These are phyloP conservation scores for Salvia miltiorrhiza DNA, from an alignment of 257 asterid species.

Conservation along the genomic window DNA sequence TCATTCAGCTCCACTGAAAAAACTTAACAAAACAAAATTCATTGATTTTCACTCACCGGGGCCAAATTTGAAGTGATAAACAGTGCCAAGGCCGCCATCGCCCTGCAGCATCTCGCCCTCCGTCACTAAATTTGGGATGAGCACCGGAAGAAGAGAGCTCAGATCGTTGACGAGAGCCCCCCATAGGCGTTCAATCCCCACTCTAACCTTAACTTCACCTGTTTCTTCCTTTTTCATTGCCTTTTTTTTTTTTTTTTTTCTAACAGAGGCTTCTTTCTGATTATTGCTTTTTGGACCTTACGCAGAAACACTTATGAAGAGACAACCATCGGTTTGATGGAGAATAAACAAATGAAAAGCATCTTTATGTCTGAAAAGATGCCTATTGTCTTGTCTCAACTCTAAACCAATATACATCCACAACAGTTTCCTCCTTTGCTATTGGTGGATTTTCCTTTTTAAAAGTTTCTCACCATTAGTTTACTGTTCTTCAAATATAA, in stretches of 20 bases:
- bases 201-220: conserved; percentile 8
- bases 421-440: not conserved
- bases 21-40: no score
- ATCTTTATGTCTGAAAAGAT: conserved; percentile 15
- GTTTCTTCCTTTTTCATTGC: conserved; percentile 14
- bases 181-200: conserved; percentile 12
- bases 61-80: conserved; percentile 16
- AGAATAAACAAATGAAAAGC: conserved; percentile 3
- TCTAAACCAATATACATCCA: not conserved
- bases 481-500: not conserved
- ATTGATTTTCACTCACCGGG: conserved; percentile 5
- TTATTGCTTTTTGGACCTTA: not conserved
- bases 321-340: not conserved
- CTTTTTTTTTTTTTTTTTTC: not conserved
- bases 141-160: not conserved
- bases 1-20: not conserved
- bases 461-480: not conserved
- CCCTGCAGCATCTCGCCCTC: conserved; percentile 1
- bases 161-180: conserved; percentile 8
- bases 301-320: not conserved
- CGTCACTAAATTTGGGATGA: not conserved
- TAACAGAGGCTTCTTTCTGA: not conserved
- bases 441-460: not conserved
- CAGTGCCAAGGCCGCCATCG: conserved; percentile 11
- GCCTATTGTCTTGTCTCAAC: not conserved